Base-by-base conservation (phyloP, 2,329 filamentous ascomycete genomes). In the Ilyonectria mors-panacis region DNA sequence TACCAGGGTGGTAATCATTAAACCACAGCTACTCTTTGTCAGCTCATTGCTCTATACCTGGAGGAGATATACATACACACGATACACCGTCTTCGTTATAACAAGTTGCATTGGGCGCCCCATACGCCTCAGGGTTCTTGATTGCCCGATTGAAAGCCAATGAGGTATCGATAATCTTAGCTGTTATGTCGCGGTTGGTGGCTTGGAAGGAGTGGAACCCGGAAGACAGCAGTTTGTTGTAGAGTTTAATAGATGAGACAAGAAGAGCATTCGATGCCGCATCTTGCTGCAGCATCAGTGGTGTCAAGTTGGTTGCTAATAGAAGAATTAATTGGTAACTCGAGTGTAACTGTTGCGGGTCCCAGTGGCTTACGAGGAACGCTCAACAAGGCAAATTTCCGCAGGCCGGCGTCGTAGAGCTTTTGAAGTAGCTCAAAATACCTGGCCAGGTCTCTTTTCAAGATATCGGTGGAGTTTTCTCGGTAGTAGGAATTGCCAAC, bases 351-450 rank as follows among this genome's bases (percentile, higher is more conserved):
- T 17, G 3, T 6, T 6, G 6, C 39, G 7, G n/a, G 15, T 8
- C 15, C 3, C 2, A 4, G 6, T 1, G 15, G 7, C 76, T 67
- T 60, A 77, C 76, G 87, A 2, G 90, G 89, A 0, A 91, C 88
- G 59, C 85, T 89, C 33, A 92, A 68, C 59, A 91, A 83, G 2
- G 86, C 81, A 66, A 91, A 91, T 62, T 89, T 89, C 6, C 89
- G 80, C 2, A 84, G 84, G 0, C 89, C 89, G 2, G 82, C 79
- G 2, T 79, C 75, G 68, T 89, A 89, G 7, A 92, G 78, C 21
- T 82, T 64, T 60, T 83, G 78, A 0, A 85, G 73, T 1, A 85
- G 75, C 4, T 75, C 75, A 13, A 80, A 80, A 61, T 86, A 86
- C 21, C 81, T 79, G 1, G 74, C 78, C n/a, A 86, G 82, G 3